Percentiles rank a stretch among this genome's conserved stretches.
These are phyloP conservation scores for Ganoderma leucocontextum DNA, from an alignment of 1,284 basidiomycete genomes.

Conservation along the genomic window DNA sequence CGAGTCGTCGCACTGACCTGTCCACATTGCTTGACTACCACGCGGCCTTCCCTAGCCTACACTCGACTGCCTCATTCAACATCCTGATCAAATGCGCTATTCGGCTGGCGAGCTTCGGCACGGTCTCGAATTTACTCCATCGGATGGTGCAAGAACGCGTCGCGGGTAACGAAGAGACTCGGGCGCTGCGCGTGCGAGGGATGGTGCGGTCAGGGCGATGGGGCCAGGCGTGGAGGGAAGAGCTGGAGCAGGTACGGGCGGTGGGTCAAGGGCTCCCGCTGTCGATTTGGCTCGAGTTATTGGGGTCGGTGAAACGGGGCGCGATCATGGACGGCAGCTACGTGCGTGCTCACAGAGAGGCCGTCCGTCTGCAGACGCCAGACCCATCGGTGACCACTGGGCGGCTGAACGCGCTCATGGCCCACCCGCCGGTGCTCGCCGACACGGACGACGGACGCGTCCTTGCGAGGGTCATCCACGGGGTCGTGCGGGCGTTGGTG, in stretches of 20 bases:
- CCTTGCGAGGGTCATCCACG: constrained; percentile 31
- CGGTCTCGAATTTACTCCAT: constrained; percentile 39
- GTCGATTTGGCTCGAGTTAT: constrained; percentile 44
- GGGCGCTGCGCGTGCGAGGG: constrained; percentile 44
- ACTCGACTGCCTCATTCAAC: constrained; percentile 46
- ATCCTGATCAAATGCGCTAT: constrained; percentile 44
- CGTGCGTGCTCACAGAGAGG: constrained; percentile 4
- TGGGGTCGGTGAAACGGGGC: constrained; percentile 32
- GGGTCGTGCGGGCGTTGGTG: constrained; percentile 33
- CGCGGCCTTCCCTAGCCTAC: constrained; percentile 29
- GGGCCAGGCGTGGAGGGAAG: constrained; percentile 42
- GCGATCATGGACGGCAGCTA: constrained; percentile 21
- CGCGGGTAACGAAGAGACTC: constrained; percentile 40
- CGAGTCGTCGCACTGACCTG: constrained; percentile 20
- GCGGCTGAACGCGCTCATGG: constrained; percentile 30
- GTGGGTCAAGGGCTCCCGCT: constrained; percentile 33
- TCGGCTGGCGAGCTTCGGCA: constrained; percentile 41
- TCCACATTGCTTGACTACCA: constrained; percentile 32
- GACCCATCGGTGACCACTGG: constrained; percentile 18
- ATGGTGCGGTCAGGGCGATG: constrained; percentile 45
- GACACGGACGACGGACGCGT: constrained; percentile 20
- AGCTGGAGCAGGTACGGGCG: constrained; percentile 24
- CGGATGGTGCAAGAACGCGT: constrained; percentile 42
- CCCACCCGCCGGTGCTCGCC: constrained; percentile 30
- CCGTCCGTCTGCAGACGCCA: constrained; percentile 15